A percentile compares a stretch with the other conserved stretches of the same genome.
Evolutionary conservation across 305 asterid genomes (phyloP).

Genomic region (Solanum hybrid): DNA sequence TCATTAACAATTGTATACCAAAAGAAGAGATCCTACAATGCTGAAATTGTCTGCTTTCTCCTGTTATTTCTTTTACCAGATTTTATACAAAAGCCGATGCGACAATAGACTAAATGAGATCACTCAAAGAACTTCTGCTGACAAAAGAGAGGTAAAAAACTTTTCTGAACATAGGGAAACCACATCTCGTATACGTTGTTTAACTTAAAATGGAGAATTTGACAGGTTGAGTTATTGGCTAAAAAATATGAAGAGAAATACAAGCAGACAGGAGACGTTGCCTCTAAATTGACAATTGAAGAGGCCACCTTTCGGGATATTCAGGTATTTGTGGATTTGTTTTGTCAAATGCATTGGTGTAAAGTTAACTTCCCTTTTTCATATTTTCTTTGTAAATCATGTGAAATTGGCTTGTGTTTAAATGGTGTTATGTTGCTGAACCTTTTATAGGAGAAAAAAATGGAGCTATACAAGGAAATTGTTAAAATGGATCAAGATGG

Average conservation of each 20-base stretch:
- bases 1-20: background rate
- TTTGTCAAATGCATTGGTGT: background rate
- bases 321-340: constrained; percentile 50
- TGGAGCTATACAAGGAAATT: constrained; percentile 84
- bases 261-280: constrained; percentile 88
- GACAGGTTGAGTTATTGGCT: constrained; percentile 73
- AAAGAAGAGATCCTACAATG: background rate
- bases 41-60: background rate
- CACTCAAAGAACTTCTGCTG: constrained; percentile 71
- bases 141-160: constrained; percentile 65
- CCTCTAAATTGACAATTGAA: constrained; percentile 86
- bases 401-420: background rate
- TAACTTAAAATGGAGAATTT: constrained; percentile 14
- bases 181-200: background rate
- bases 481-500: constrained; percentile 74
- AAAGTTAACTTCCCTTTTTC: background rate
- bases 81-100: constrained; percentile 92
- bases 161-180: constrained; percentile 12
- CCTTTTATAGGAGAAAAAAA: constrained; percentile 64
- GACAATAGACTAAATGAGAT: constrained; percentile 93
- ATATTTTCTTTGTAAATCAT: background rate
- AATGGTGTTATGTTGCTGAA: background rate
- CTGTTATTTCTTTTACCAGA: constrained; percentile 33
- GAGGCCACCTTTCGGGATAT: constrained; percentile 97
- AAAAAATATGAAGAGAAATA: constrained; percentile 92